These are phyloP conservation scores for Boletus smithii DNA, from an alignment of 1,284 basidiomycete species.

Conservation along the genomic window DNA sequence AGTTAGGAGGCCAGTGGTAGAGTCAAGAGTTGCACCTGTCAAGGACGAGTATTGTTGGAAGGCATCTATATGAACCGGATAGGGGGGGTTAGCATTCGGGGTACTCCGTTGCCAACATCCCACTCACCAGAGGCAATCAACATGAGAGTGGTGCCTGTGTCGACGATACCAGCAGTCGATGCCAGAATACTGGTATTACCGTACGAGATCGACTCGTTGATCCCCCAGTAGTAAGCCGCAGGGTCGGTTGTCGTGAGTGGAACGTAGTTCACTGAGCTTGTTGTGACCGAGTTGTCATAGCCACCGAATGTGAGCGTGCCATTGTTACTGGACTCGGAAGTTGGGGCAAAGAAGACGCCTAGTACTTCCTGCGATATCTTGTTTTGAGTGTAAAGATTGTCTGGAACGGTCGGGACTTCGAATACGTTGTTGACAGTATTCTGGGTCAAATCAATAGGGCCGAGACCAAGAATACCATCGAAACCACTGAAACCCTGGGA, in stretches of 20 bases:
- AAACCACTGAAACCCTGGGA: neutral
- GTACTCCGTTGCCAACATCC: neutral
- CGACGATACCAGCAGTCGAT: constrained; percentile 40
- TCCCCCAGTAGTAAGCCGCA: constrained; percentile 43
- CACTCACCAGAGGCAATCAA: neutral
- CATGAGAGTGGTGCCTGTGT: neutral
- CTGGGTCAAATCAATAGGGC: constrained; percentile 49
- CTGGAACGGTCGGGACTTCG: constrained; percentile 39
- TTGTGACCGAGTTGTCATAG: constrained; percentile 43
- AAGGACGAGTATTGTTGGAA: neutral
- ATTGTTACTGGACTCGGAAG: constrained; percentile 27
- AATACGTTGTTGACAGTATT: constrained; percentile 25
- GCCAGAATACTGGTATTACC: constrained; percentile 25
- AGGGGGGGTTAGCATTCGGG: neutral
- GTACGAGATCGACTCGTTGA: neutral
- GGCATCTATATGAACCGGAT: neutral
- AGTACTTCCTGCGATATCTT: constrained; percentile 43
- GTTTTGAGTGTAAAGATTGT: constrained; percentile 43
- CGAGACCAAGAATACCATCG: constrained; percentile 57
- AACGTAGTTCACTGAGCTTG: constrained; percentile 43
- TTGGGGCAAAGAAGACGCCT: constrained; percentile 49
- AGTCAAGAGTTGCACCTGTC: neutral
- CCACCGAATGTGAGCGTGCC: constrained; percentile 52
- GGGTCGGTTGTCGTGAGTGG: constrained; percentile 50
- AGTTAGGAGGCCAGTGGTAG: neutral